phyloP scores from a whole-genome alignment of 495 filamentous ascomycete species.

The Hypoxylon lienhwacheense region DNA sequence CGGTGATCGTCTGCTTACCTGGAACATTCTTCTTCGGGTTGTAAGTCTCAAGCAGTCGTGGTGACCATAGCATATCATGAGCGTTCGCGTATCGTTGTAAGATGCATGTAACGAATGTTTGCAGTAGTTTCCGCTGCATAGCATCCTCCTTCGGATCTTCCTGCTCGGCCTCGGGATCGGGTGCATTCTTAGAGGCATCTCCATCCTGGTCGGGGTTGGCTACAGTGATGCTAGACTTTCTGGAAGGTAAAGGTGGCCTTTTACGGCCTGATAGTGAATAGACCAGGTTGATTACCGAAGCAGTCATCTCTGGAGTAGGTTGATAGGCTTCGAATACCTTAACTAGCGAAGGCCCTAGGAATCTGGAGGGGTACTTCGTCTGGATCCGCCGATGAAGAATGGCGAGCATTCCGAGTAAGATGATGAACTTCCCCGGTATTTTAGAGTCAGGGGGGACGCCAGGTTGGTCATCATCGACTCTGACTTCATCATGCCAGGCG shows the following conservation, averaged over 20 bases:
- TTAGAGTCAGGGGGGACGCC: slow-evolving; percentile 29
- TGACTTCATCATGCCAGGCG: slow-evolving; percentile 54
- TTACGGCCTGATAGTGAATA: slow-evolving; percentile 72
- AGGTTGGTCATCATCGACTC: slow-evolving; percentile 40
- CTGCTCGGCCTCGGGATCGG: slow-evolving; percentile 77
- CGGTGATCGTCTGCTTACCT: slow-evolving; percentile 58
- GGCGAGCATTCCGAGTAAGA: slow-evolving; percentile 75
- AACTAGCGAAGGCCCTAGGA: slow-evolving; percentile 85
- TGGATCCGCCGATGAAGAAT: slow-evolving; percentile 86
- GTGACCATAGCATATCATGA: slow-evolving; percentile 70
- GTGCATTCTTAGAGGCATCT: slow-evolving; percentile 58
- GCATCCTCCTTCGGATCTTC: slow-evolving; percentile 61
- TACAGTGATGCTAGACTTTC: slow-evolving; percentile 64
- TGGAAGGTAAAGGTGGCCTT: slow-evolving; percentile 71
- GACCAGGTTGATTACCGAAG: slow-evolving; percentile 73
- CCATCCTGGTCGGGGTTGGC: slow-evolving; percentile 50
- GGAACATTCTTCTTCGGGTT: slow-evolving; percentile 63
- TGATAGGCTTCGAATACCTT: slow-evolving; percentile 72
- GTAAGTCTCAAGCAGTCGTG: slow-evolving; percentile 72
- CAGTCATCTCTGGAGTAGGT: slow-evolving; percentile 65
- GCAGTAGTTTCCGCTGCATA: slow-evolving; percentile 70
- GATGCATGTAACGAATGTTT: slow-evolving; percentile 84
- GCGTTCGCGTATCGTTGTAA: slow-evolving; percentile 75
- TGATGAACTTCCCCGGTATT: slow-evolving; percentile 64
- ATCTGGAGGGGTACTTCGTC: slow-evolving; percentile 88